Conservation (phyloP, 371 early-diverging fungal species). For the Dichotomocladium elegans region DNA sequence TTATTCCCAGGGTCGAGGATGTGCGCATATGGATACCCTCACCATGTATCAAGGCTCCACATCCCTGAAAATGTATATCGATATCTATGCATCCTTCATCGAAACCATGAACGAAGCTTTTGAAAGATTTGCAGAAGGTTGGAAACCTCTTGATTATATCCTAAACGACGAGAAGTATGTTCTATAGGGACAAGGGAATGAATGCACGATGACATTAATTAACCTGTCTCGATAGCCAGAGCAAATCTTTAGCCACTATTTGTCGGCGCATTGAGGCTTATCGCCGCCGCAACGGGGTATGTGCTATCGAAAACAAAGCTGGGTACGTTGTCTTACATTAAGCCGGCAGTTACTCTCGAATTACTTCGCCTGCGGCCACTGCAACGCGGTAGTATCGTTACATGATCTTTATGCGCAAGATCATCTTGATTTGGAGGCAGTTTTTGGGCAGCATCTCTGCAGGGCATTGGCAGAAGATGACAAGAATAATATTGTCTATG, state of each 20-base stretch:
- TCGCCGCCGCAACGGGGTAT: conserved; percentile 9
- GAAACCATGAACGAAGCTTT: conserved; percentile 4
- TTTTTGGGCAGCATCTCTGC: conserved; percentile 14
- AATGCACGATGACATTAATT: neutral
- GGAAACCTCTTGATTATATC: neutral
- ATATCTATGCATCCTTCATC: conserved; percentile 11
- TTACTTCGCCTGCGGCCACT: conserved; percentile 20
- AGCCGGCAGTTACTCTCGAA: conserved; percentile 14
- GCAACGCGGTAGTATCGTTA: neutral
- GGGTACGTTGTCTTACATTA: neutral
- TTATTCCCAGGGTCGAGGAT: conserved; percentile 28
- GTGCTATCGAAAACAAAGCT: neutral
- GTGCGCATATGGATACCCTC: conserved; percentile 20
- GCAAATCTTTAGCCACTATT: conserved; percentile 15
- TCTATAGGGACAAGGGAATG: neutral
- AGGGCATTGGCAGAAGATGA: neutral
- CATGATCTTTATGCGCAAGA: conserved; percentile 1
- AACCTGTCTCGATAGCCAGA: neutral
- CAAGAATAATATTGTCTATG: conserved; percentile 6
- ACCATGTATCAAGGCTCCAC: conserved; percentile 15
- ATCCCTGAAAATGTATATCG: neutral
- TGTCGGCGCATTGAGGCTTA: conserved; percentile 27
- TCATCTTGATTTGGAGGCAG: conserved; percentile 4
- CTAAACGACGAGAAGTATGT: neutral
- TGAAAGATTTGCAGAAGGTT: neutral